Conservation (phyloP, 2,329 filamentous ascomycete species). For the Colletotrichum graminicola region DNA sequence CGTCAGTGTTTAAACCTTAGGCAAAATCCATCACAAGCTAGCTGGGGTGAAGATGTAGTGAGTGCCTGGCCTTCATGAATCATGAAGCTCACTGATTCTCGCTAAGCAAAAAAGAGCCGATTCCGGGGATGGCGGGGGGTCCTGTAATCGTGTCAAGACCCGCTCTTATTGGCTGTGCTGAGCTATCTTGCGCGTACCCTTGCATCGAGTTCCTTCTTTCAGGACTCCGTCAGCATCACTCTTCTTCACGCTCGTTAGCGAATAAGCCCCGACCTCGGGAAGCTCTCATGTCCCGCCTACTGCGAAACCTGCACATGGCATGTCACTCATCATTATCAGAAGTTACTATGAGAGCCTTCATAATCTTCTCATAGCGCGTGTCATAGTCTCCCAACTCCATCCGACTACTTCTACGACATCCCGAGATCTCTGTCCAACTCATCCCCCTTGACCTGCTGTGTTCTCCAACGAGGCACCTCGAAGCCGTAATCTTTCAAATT, state of each 20-base stretch:
- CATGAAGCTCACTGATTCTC: slow-evolving; percentile 38
- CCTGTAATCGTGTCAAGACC: slow-evolving; percentile 18
- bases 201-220: background rate
- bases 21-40: slow-evolving; percentile 31
- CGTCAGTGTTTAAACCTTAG: background rate
- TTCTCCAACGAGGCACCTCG: slow-evolving; percentile 20
- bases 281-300: background rate
- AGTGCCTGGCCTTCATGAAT: slow-evolving; percentile 33
- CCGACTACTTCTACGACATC: background rate
- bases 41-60: slow-evolving; percentile 3
- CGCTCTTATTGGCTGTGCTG: slow-evolving; percentile 2
- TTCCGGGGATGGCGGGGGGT: slow-evolving; percentile 30
- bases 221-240: slow-evolving; percentile 4
- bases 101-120: slow-evolving; percentile 37
- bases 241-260: background rate
- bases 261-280: background rate
- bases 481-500: background rate
- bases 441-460: background rate
- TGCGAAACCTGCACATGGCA: background rate
- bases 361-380: background rate
- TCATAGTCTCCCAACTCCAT: background rate
- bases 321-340: background rate
- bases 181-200: background rate
- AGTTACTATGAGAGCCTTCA: too few relatives aligned
- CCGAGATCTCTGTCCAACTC: slow-evolving; percentile 2